These are phyloP conservation scores for Symbiodinium natans DNA, from an alignment of 73 alveolate species.

Conservation along the genomic window DNA sequence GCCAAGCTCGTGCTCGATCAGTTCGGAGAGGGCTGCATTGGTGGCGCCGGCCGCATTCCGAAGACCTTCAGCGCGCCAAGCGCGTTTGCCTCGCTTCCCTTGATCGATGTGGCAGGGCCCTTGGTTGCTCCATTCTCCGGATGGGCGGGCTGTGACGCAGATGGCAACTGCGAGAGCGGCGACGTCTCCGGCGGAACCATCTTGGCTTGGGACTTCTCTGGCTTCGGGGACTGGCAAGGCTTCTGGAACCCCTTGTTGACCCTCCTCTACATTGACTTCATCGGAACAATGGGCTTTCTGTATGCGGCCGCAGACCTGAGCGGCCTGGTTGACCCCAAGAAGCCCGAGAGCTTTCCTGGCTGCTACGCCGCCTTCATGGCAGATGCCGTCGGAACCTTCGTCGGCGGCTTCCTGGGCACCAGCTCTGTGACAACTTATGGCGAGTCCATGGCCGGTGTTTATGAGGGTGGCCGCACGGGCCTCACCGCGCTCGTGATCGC, in stretches of 20 bases:
- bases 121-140: not conserved
- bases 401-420: conserved; percentile 14
- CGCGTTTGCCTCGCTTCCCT: not conserved
- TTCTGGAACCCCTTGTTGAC: not conserved
- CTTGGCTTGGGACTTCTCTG: conserved; percentile 1
- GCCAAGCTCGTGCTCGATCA: not conserved
- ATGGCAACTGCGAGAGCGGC: conserved; percentile 4
- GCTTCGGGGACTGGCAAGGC: not conserved
- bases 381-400: conserved; percentile 20
- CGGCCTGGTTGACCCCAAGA: not conserved
- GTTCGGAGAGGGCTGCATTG: conserved; percentile 16
- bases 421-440: conserved; percentile 21
- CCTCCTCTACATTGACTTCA: not conserved
- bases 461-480: conserved; percentile 20
- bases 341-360: conserved; percentile 4
- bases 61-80: conserved; percentile 1
- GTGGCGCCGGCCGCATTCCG: conserved; percentile 22
- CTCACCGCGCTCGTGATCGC: not conserved
- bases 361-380: conserved; percentile 35
- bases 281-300: not conserved
- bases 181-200: conserved; percentile 11
- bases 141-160: not conserved
- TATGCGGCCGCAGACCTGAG: not conserved
- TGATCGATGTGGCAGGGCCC: not conserved
- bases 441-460: conserved; percentile 30